Conservation (phyloP, 208 protist genomes). For the Trypanosoma vivax region DNA sequence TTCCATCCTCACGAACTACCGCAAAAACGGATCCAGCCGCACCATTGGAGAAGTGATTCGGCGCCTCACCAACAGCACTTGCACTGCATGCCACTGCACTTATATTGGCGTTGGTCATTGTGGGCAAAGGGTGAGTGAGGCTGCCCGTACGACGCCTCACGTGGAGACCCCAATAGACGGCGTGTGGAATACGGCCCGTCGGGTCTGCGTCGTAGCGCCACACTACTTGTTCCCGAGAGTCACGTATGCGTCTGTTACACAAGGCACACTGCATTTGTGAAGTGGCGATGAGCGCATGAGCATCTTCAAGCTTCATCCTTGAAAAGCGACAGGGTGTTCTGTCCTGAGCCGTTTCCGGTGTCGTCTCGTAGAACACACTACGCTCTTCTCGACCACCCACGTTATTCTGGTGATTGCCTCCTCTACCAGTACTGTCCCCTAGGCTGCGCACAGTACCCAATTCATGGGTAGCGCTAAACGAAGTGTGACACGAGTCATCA, state of each 20-base stretch:
- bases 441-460: no score
- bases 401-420: no score
- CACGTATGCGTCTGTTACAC: constrained; percentile 26
- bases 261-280: constrained; percentile 26
- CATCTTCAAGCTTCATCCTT: constrained; percentile 21
- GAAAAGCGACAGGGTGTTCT: constrained; percentile 32
- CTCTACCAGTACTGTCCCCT: background rate
- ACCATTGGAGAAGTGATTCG: background rate
- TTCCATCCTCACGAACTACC: constrained; percentile 68
- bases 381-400: background rate
- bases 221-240: constrained; percentile 20
- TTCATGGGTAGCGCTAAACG: no score
- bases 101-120: background rate
- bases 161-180: constrained; percentile 61
- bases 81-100: no score
- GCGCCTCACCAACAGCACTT: background rate
- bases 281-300: constrained; percentile 24
- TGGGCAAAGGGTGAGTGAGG: background rate
- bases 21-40: constrained; percentile 26
- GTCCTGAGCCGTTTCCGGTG: constrained; percentile 11
- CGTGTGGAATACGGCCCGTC: constrained; percentile 31
- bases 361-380: constrained; percentile 16
- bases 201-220: constrained; percentile 54
- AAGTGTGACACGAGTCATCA: no score
- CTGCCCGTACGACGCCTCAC: background rate